These are phyloP conservation scores for Tetrapisispora arboricola DNA, from an alignment of 805 yeast genomes.

Conservation along the genomic window DNA sequence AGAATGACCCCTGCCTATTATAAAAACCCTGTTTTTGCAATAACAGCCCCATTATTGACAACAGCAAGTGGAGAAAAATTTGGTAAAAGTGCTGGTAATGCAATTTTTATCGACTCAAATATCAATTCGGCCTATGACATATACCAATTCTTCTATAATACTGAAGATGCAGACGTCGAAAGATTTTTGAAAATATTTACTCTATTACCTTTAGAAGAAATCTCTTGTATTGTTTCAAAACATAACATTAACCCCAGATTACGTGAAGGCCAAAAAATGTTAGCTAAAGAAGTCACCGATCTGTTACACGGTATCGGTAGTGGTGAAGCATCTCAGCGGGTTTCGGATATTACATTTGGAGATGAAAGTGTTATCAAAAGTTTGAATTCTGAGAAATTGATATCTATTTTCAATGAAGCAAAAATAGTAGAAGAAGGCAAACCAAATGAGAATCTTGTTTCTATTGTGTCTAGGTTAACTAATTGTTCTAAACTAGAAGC, in stretches of 20 bases:
- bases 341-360: constrained; percentile 55
- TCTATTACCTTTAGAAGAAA: constrained; percentile 53
- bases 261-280: constrained; percentile 61
- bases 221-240: constrained; percentile 39
- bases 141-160: constrained; percentile 75
- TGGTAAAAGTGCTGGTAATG: constrained; percentile 96
- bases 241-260: constrained; percentile 53
- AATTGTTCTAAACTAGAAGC: constrained; percentile 48
- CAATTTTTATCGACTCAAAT: constrained; percentile 71
- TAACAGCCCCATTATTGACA: constrained; percentile 84
- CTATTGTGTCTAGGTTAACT: constrained; percentile 40
- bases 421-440: constrained; percentile 13
- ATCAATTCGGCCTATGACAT: constrained; percentile 72
- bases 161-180: constrained; percentile 65
- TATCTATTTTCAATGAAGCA: constrained; percentile 14
- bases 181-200: constrained; percentile 70
- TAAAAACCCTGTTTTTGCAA: constrained; percentile 44
- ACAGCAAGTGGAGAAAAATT: constrained; percentile 87
- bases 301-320: constrained; percentile 75
- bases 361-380: neutral
- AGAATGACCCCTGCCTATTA: constrained; percentile 34
- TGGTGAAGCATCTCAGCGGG: constrained; percentile 55
- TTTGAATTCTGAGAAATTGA: constrained; percentile 9
- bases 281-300: constrained; percentile 81
- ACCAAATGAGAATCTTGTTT: constrained; percentile 34